Evolutionary conservation across 140 eudicot species (phyloP), one percentile per base, ranked within the genome.

Genomic region (Erigeron philadelphicus): DNA sequence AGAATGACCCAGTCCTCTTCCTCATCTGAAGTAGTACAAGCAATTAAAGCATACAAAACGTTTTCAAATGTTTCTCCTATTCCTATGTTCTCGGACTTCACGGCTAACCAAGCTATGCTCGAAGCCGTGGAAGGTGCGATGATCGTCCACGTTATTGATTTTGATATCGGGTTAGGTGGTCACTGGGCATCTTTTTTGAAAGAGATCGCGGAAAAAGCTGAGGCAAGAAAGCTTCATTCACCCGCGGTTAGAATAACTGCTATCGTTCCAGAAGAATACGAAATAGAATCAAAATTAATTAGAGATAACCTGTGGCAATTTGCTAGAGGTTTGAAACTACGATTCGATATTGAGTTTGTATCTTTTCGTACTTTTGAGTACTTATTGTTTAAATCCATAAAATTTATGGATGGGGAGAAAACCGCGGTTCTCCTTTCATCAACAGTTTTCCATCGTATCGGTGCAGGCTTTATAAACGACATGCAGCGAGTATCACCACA

Each of bases 161-260:
- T 93, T 11, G 96, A 93, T 61, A 84, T 92, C 79, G 96, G 98
- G 0, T 43, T 89, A 2, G 98, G 98, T 2, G 90, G 10, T 41
- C 91, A 85, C 73, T 90, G 87, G 95, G 97, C 97, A 19, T 90
- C 97, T 45, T 85, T 93, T 76, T 67, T 93, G 87, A 82, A 82
- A 45, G 96, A 83, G 77, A 76, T 93, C 23, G 95, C 90, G 1
- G 97, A 87, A 18, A 83, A 81, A 64, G 80, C 89, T 2, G 94
- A 83, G 19, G 55, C 67, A 8, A 76, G 80, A 5, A 84, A 83
- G 52, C n/a, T 66, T 17, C 75, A 72, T n/a, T 67, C 90, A 0
- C 86, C 90, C 11, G 68, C 80, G 5, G 80, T 91, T 0, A 80
- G 93, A 48, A 83, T 93, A 68, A 86, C 98, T 0, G 98, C 98